Evolutionary conservation across 2,329 filamentous ascomycete species (phyloP).

Genomic region (Alternaria conjuncta): DNA sequence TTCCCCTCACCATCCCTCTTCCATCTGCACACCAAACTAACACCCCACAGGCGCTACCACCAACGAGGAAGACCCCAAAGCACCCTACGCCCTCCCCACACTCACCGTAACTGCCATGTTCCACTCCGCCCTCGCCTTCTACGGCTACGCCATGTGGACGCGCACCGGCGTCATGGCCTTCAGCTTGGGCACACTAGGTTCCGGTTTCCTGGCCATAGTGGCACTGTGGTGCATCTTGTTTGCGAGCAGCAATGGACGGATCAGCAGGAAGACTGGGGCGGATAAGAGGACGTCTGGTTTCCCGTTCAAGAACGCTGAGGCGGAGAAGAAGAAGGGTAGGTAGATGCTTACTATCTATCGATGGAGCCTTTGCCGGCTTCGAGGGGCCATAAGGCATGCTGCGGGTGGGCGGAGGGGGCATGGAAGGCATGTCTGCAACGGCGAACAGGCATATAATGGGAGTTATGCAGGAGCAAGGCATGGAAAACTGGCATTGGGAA

Average conservation of each 20-base stretch:
- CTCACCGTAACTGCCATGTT: slow-evolving; percentile 71
- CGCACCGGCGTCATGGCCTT: slow-evolving; percentile 63
- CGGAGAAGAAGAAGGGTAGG: slow-evolving; percentile 57
- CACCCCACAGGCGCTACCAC: slow-evolving; percentile 40
- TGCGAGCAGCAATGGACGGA: slow-evolving; percentile 61
- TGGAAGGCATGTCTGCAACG: background rate
- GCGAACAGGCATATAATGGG: background rate
- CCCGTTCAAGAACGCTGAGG: slow-evolving; percentile 67
- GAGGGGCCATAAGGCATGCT: background rate
- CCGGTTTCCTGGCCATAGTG: slow-evolving; percentile 63
- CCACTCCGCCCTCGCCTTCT: slow-evolving; percentile 64
- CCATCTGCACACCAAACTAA: background rate
- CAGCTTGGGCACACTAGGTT: slow-evolving; percentile 65
- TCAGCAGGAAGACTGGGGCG: slow-evolving; percentile 68
- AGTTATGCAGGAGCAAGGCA: background rate
- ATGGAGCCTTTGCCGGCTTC: background rate
- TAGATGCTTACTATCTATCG: slow-evolving; percentile 12
- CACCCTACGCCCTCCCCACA: slow-evolving; percentile 65
- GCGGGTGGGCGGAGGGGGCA: background rate
- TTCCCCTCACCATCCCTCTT: background rate
- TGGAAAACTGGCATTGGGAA: background rate
- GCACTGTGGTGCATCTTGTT: slow-evolving; percentile 71
- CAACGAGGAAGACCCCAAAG: slow-evolving; percentile 46
- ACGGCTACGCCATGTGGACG: slow-evolving; percentile 71
- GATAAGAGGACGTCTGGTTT: slow-evolving; percentile 72